Evolutionary conservation across 2,329 filamentous ascomycete genomes (phyloP), one percentile per base, ranked within the genome.

Genomic region (Talaromyces sp.): DNA sequence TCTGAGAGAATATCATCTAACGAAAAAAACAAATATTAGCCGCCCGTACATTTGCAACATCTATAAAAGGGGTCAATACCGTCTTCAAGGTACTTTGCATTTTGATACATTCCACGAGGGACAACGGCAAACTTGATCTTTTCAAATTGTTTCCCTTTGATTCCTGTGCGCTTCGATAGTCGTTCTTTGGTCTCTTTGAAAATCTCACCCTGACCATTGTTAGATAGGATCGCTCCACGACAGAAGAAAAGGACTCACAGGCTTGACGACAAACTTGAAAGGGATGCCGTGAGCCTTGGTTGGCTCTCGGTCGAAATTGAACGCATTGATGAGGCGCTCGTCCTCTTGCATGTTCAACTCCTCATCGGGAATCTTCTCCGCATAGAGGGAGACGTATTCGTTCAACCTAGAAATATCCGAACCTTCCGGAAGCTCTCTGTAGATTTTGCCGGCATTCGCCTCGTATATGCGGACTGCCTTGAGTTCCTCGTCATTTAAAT

Each of bases 141-240:
- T 76, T 99, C 93, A 67, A 99, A 93, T 66, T 91, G 91, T 81
- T 99, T 99, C 75, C 95, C 96, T 77, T 97, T 97, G 78, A 99
- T 88, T 27, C 93, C 93, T 0, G 91, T 96, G 62, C 93, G 84
- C 75, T 93, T 93, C 67, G 95, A 93, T 4, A 99, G 81, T n/a
- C 95, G 87, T 77, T 96, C 91, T 79, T 93, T 97, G 50, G 93
- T 97, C 35, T 98, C 91, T 61, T 86, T 87, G 77, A 99, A 98
- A 43, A 83, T 81, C 74, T 99, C 95, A 58, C 87, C 90, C 86
- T 93, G 60, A 13, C 6, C 5, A 21, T 62, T 58, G 58, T 58
- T 51, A 61, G 43, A 13, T 26, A 61, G 59, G 55, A 27, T 60
- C n/a, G 43, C 38, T 10, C 17, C 26, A n/a, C 49, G 35, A 14